Base-by-base conservation (phyloP, 352 stramenopile species). In the Globisporangium polare region DNA sequence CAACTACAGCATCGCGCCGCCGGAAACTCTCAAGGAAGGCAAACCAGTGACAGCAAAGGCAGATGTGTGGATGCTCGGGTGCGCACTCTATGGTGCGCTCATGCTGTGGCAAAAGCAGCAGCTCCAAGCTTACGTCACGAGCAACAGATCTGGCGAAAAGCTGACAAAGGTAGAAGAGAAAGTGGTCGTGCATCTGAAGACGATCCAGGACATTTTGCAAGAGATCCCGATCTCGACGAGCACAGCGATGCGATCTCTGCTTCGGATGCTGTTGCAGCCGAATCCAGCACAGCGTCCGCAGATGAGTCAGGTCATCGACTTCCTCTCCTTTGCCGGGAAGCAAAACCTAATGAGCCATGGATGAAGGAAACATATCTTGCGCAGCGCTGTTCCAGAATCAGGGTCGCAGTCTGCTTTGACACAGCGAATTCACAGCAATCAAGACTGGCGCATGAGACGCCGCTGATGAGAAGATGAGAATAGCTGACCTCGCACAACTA, bases 31-130 rank as follows among this genome's bases (percentile, higher is more conserved):
- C 27, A 73, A 75, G 1, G 58, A 71, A 17, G 35, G 56, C 0
- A 41, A 49, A 13, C 62, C 57, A 0, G 53, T 88, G 18, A 77
- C 74, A 1, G 49, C 62, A 1, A 91, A 91, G 73, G 54, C 69
- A 0, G 80, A 91, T 22, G 68, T 65, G 0, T 91, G 79, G 79
- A 89, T 90, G 82, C 59, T 91, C 2, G 82, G 82, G 0, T 88
- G 80, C 49, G 68, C 72, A 2, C 45, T 91, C 0, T 88, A 68
- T 10, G 76, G 88, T 20, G 73, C 77, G 35, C 60, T 91, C 9
- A 67, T 83, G 62, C 67, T 83, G 22, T 90, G 75, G 75, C 74
- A 91, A 33, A 57, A 20, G 0, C 53, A 68, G 10, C 73, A 89
- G 51, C 53, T 89, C 9, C 53, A 50, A 1, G 24, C 46, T 1